Conservation (phyloP, 257 asterid genomes). For the Solanum pimpinellifolium region DNA sequence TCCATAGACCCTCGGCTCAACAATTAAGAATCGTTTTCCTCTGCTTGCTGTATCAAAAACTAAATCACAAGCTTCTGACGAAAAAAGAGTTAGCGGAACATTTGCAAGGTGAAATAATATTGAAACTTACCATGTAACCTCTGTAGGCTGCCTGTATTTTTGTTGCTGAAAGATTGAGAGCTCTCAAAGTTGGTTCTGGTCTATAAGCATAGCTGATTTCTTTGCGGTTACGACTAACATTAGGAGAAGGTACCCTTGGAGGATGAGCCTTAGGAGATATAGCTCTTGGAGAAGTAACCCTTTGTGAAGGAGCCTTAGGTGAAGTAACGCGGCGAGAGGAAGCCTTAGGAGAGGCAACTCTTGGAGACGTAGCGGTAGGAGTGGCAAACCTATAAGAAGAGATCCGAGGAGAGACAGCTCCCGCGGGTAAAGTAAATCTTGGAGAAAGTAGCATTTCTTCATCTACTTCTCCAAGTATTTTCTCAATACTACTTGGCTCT, state of each 20-base stretch:
- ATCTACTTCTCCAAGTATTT: constrained; percentile 90
- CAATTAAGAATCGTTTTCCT: not conserved
- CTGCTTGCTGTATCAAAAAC: not conserved
- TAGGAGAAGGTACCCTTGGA: constrained; percentile 4
- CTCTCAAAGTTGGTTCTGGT: constrained; percentile 55
- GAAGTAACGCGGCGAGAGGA: constrained; percentile 20
- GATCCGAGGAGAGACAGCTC: constrained; percentile 34
- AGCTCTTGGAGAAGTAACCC: constrained; percentile 9
- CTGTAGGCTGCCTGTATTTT: constrained; percentile 79
- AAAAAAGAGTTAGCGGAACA: not conserved
- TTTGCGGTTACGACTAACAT: constrained; percentile 25
- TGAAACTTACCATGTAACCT: constrained; percentile 65
- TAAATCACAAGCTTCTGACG: not conserved
- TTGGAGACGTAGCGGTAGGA: constrained; percentile 22
- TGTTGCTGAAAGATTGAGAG: constrained; percentile 52
- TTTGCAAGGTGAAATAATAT: not conserved
- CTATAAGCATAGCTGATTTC: constrained; percentile 36
- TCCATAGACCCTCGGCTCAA: not conserved
- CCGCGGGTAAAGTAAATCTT: constrained; percentile 25
- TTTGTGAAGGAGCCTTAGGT: constrained; percentile 19
- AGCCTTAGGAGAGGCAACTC: constrained; percentile 9
- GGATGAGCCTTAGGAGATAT: constrained; percentile 11
- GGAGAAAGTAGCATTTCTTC: constrained; percentile 36
- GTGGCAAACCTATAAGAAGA: constrained; percentile 22
- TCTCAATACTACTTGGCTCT: constrained; percentile 93